Evolutionary conservation across 768 basidiomycete genomes (phyloP).

Genomic region (Trametopsis cervina): DNA sequence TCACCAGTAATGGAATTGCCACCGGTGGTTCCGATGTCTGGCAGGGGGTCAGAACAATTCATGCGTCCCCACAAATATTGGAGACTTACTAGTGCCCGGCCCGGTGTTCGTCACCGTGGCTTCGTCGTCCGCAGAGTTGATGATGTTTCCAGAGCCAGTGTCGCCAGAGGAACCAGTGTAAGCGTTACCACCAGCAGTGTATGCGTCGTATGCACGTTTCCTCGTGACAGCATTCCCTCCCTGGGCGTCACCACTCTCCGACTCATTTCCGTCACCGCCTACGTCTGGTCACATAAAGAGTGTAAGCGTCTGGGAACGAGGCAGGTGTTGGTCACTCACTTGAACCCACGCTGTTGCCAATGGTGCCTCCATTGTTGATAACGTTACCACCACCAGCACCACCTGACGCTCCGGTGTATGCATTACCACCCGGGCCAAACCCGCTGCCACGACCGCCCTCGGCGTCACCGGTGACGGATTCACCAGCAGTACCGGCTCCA

Average conservation of each 20-base stretch:
- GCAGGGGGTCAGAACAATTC: neutral
- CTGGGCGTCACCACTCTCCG: conserved; percentile 9
- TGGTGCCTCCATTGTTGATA: conserved; percentile 7
- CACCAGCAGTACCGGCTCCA: conserved; percentile 12
- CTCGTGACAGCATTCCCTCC: conserved; percentile 10
- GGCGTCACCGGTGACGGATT: conserved; percentile 9
- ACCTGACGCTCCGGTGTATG: conserved; percentile 9
- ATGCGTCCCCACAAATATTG: neutral
- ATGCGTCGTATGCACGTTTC: conserved; percentile 11
- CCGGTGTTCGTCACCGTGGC: conserved; percentile 11
- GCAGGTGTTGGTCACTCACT: conserved; percentile 9
- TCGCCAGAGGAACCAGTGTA: conserved; percentile 11
- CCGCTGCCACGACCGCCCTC: conserved; percentile 9
- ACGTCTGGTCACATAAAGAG: conserved; percentile 7
- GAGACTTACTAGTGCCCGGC: conserved; percentile 2
- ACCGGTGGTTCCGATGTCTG: conserved; percentile 4
- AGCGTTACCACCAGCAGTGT: conserved; percentile 13
- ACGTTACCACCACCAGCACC: conserved; percentile 8
- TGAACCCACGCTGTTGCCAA: conserved; percentile 5
- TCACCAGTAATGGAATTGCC: conserved; percentile 10
- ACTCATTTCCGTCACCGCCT: conserved; percentile 9
- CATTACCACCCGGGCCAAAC: conserved; percentile 13
- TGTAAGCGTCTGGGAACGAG: neutral
- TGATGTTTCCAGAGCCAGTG: conserved; percentile 10
- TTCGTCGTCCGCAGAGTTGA: conserved; percentile 9